Conservation (phyloP, 2,329 filamentous ascomycete genomes). For the Hypoxylon sp. region DNA sequence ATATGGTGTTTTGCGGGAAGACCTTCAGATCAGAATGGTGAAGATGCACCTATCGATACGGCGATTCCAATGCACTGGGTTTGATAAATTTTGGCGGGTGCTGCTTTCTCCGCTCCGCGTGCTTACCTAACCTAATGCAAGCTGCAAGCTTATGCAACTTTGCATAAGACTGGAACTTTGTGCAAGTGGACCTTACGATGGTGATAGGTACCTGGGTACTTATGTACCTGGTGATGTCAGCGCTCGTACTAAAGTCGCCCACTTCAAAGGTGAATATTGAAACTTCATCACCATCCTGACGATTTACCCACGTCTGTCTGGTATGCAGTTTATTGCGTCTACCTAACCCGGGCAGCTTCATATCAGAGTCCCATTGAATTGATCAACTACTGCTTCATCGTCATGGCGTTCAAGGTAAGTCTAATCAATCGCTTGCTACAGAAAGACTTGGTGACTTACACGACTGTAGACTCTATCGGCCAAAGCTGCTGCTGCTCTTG, state of each 20-base stretch:
- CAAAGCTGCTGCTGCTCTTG: constrained; percentile 86
- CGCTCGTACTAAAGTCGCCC: constrained; percentile 13
- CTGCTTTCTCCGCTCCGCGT: constrained; percentile 50
- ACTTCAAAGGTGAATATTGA: neutral
- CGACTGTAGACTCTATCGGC: constrained; percentile 77
- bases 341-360: too few relatives aligned
- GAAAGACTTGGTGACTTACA: constrained; percentile 33
- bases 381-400: neutral
- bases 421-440: neutral
- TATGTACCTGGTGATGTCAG: constrained; percentile 37
- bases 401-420: constrained; percentile 42
- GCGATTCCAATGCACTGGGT: neutral
- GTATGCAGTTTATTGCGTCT: neutral
- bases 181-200: too few relatives aligned
- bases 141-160: too few relatives aligned
- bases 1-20: neutral
- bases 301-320: neutral
- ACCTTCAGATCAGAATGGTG: neutral
- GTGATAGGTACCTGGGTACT: too few relatives aligned
- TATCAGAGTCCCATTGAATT: neutral
- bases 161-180: too few relatives aligned
- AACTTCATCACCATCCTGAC: neutral
- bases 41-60: neutral
- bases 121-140: constrained; percentile 30
- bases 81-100: constrained; percentile 45